Conservation (phyloP, 2,329 filamentous ascomycete species). For the Grosmannia huntii region DNA sequence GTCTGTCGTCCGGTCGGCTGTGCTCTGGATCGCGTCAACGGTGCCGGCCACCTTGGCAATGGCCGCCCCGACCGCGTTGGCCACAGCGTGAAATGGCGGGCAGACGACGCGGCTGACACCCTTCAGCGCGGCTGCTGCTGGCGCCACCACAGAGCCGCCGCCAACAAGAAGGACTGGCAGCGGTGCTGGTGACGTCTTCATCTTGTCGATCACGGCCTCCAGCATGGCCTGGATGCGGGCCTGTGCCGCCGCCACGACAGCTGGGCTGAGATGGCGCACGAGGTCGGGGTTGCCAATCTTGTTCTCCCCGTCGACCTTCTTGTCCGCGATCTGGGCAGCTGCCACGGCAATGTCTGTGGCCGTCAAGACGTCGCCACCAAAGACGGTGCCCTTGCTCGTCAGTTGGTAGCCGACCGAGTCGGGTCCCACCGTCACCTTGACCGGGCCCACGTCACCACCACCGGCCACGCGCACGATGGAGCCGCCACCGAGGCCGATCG, state of each 20-base stretch:
- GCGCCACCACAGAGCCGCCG: constrained; percentile 46
- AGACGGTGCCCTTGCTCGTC: constrained; percentile 37
- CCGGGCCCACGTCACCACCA: constrained; percentile 12
- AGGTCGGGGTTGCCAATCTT: constrained; percentile 18
- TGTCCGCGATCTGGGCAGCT: neutral
- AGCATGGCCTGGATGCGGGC: constrained; percentile 35
- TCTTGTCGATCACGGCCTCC: constrained; percentile 44
- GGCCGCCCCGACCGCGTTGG: constrained; percentile 53
- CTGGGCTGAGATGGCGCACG: constrained; percentile 24
- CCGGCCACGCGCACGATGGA: constrained; percentile 23
- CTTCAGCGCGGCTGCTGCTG: constrained; percentile 22
- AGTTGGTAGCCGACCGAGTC: constrained; percentile 26
- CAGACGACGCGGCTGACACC: constrained; percentile 40
- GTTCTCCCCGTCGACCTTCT: constrained; percentile 6
- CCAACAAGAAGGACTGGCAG: constrained; percentile 49
- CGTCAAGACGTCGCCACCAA: constrained; percentile 43
- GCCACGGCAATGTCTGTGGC: constrained; percentile 40
- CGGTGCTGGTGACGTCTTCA: constrained; percentile 49
- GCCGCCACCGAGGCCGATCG: constrained; percentile 29
- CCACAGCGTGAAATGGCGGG: constrained; percentile 43
- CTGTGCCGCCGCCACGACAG: constrained; percentile 21
- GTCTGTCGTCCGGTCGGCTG: constrained; percentile 22
- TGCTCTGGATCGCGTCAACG: constrained; percentile 33
- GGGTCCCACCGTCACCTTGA: constrained; percentile 12
- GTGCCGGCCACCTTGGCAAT: constrained; percentile 45